Base-by-base conservation (phyloP, 2,329 filamentous ascomycete species). In the Sarocladium oryzae region DNA sequence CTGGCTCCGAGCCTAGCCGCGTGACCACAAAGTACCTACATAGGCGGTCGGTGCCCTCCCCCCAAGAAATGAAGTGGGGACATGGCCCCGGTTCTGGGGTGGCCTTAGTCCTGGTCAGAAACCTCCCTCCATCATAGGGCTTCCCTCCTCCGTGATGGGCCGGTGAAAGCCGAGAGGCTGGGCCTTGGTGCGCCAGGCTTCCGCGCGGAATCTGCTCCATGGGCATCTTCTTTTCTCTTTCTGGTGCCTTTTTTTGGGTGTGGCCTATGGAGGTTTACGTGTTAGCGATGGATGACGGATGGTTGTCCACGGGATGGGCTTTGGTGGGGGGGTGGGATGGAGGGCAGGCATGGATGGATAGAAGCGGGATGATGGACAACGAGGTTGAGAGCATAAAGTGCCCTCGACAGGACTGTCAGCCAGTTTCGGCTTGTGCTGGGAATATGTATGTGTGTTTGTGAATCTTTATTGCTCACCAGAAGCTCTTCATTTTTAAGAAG, bases 131-230 rank as follows among this genome's bases (percentile, higher is more conserved):
- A n/a, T n/a, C n/a, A n/a, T n/a, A n/a, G n/a, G n/a, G n/a, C n/a
- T n/a, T n/a, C n/a, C n/a, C n/a, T n/a, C n/a, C n/a, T n/a, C n/a
- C n/a, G n/a, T n/a, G n/a, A 21, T 45, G 40, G 40, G 40, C 40
- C 40, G 40, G 21, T 45, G 40, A 30, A 45, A 45, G 40, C 40
- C 40, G 40, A 45, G 40, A 45, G 16, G 4, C 23, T 30, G 4
- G 20, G 23, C 6, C 21, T 13, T 20, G 13, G 40, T 10, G 40
- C 40, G 40, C 40, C 18, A 45, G 40, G 18, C 40, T 45, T 45
- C 40, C 40, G 40, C 40, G 13, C 23, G 3, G 3, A 37, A 37
- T 45, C 40, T 18, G 40, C 13, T 13, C 24, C n/a, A 24, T 7
- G 10, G 37, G 21, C n/a, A n/a, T n/a, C n/a, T n/a, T n/a, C n/a